A percentile compares a stretch with the other conserved stretches of the same genome.
These are phyloP conservation scores for Bondarzewia mesenterica DNA, from an alignment of 1,284 basidiomycete species.

Conservation along the genomic window DNA sequence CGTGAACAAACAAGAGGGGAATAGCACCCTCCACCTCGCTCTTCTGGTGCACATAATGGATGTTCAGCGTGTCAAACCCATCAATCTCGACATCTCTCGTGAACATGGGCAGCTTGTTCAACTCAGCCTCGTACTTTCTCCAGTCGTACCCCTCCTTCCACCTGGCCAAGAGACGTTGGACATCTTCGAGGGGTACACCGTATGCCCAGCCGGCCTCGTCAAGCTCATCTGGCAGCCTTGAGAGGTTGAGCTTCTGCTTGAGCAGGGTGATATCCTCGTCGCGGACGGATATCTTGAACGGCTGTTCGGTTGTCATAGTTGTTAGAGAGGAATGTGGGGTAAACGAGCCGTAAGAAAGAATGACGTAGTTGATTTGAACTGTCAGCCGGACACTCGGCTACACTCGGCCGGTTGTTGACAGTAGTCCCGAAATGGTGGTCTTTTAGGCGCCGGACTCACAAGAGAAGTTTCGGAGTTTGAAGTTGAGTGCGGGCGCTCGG, in stretches of 20 bases:
- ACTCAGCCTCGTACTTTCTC: slow-evolving; percentile 31
- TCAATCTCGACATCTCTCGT: slow-evolving; percentile 36
- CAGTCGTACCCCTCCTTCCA: slow-evolving; percentile 43
- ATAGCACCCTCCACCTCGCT: slow-evolving; percentile 34
- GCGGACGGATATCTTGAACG: slow-evolving; percentile 35
- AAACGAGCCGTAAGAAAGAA: background rate
- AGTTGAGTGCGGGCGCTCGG: no score
- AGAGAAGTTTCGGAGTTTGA: no score
- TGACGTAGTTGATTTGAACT: no score
- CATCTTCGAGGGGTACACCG: slow-evolving; percentile 38
- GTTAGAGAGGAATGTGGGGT: background rate
- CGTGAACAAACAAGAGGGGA: slow-evolving; percentile 45
- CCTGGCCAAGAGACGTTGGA: slow-evolving; percentile 30
- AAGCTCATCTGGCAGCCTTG: slow-evolving; percentile 40
- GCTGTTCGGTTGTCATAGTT: slow-evolving; percentile 17
- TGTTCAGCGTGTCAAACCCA: slow-evolving; percentile 31
- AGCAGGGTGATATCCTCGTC: slow-evolving; percentile 29
- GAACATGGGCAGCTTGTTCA: slow-evolving; percentile 43
- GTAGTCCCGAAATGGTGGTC: no score
- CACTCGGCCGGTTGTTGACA: no score
- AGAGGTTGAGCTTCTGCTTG: slow-evolving; percentile 31
- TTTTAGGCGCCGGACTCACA: no score
- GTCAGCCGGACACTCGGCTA: no score
- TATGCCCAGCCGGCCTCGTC: slow-evolving; percentile 36
- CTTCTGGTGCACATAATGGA: slow-evolving; percentile 45